Evolutionary conservation across 2,329 filamentous ascomycete genomes (phyloP), one percentile per base, ranked within the genome.

Genomic region (Penicillium sp.): DNA sequence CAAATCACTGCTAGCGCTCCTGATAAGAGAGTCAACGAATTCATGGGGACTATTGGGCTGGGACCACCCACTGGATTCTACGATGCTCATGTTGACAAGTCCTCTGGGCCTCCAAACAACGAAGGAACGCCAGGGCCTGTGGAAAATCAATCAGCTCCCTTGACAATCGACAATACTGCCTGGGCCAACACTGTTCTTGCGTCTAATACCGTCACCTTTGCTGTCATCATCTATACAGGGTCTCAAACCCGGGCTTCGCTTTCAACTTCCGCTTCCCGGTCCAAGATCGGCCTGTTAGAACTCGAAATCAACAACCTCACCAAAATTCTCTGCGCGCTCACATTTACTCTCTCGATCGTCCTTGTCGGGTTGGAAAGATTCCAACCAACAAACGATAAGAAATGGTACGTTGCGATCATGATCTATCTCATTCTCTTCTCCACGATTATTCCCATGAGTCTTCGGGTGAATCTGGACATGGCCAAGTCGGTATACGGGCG

Each of bases 151-250:
- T 55, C 66, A 37, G 62, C 74, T 16, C 83, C 83, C 56, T 89
- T 99, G 37, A 90, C 85, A 1, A 97, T 99, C 60, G 94, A 99
- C 74, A 97, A 99, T 69, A 97, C 94, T 8, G 94, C 95, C 10
- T 99, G 95, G 94, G 93, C 93, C 18, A 99, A 97, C 70, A 99
- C 94, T 0, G 89, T 99, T 24, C 89, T 99, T 58, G 94, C 94
- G 1, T 97, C 93, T 1, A 94, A 92, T 71, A 93, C 89, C 1
- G 89, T 85, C 4, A 94, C 94, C 0, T 81, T 96, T 56, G 93
- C 92, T 2, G 90, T 92, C 1, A 90, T 99, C 49, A 82, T 99
- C 59, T 99, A 99, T 72, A 97, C 94, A 4, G 95, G 94, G 0
- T 87, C 91, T 0, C 90, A 99, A 73, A 99, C 94, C 2, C 86